These are phyloP conservation scores for Lithocarpus polystachyus DNA, from an alignment of 306 rosid species.

Conservation along the genomic window DNA sequence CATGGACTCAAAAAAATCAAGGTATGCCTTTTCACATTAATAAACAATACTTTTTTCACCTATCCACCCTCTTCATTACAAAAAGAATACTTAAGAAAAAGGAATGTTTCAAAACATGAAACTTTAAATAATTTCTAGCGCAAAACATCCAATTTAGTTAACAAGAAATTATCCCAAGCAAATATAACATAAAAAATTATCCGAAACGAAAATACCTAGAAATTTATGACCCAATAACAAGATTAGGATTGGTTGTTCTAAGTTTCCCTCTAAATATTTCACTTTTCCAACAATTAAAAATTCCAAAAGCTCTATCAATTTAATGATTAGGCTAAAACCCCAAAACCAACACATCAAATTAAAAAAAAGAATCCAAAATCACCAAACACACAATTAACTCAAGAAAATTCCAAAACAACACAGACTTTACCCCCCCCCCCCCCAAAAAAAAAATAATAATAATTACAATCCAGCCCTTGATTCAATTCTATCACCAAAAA, in stretches of 20 bases:
- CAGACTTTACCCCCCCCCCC: constrained; percentile 4
- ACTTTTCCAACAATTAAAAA: no score
- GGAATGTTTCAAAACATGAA: background rate
- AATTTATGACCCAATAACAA: no score
- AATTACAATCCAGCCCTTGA: constrained; percentile 12
- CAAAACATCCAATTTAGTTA: background rate
- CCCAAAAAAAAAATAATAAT: background rate
- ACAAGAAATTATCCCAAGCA: no score
- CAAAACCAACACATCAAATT: background rate
- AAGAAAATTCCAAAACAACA: constrained; percentile 1
- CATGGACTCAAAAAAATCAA: background rate
- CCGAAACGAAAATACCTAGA: background rate
- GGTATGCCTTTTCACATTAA: no score
- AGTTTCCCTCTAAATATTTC: no score
- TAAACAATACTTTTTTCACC: no score
- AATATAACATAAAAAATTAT: background rate
- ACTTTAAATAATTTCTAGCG: background rate
- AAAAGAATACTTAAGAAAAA: no score
- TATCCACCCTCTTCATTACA: no score
- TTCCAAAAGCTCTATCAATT: background rate
- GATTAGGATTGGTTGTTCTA: background rate
- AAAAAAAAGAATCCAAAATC: background rate
- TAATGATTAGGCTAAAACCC: constrained; percentile 7
- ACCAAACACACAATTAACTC: constrained; percentile 7
- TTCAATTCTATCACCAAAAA: constrained; percentile 18